phyloP scores from a whole-genome alignment of 768 basidiomycete species.

The Hortiboletus campestris region DNA sequence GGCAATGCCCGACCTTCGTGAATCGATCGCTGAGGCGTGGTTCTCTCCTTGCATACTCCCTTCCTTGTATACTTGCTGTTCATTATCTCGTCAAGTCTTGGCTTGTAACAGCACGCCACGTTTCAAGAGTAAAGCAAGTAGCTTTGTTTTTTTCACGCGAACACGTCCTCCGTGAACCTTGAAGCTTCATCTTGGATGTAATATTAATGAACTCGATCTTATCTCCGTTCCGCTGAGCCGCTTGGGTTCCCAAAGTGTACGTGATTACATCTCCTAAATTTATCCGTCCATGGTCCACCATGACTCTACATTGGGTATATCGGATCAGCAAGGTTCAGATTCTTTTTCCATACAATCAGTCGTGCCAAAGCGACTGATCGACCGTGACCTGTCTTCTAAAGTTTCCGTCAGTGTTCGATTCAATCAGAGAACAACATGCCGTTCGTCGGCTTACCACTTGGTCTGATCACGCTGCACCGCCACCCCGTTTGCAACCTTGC shows the following conservation, averaged over 20 bases:
- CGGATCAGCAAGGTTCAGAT: no score
- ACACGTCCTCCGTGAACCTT: no score
- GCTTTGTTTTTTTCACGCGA: no score
- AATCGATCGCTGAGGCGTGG: background rate
- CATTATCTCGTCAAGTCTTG: background rate
- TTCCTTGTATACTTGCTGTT: background rate
- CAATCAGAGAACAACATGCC: background rate
- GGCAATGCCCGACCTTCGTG: constrained; percentile 11
- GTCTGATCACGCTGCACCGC: background rate
- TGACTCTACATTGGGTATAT: background rate
- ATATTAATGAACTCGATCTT: background rate
- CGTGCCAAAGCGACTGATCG: background rate
- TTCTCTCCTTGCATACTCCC: background rate
- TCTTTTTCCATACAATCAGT: background rate
- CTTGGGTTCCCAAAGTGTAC: background rate
- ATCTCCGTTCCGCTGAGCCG: background rate
- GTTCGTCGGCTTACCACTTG: background rate
- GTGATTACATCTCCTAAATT: background rate
- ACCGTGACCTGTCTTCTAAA: background rate
- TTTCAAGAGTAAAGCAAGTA: no score
- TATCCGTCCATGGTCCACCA: background rate
- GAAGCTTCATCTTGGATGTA: no score
- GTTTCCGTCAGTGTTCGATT: background rate
- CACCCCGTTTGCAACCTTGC: constrained; percentile 22
- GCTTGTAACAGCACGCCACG: no score